Evolutionary conservation across 306 rosid genomes (phyloP).

Genomic region (Fragaria ananassa): DNA sequence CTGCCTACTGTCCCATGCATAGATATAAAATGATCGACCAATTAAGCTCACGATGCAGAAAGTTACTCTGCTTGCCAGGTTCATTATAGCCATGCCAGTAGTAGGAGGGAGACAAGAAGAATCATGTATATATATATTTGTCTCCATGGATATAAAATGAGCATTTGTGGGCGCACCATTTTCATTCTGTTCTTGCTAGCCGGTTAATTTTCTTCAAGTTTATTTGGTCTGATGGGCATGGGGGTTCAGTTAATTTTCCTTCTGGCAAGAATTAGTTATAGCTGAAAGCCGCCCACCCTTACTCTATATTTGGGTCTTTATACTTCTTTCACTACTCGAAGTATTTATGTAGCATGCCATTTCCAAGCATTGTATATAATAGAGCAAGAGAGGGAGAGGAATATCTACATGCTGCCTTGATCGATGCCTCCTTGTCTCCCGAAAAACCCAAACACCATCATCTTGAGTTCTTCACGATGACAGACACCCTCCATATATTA

Average conservation of each 20-base stretch:
- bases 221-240: not conserved
- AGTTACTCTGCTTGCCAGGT: not conserved
- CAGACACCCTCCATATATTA: not conserved
- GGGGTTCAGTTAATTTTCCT: not conserved
- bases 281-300: not conserved
- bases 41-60: not conserved
- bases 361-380: not conserved
- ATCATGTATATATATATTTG: not conserved
- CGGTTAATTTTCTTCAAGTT: not conserved
- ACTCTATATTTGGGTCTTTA: no score
- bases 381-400: not conserved
- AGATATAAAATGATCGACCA: not conserved
- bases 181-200: not conserved
- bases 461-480: not conserved
- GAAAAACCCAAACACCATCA: not conserved
- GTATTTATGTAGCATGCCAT: not conserved
- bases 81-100: not conserved
- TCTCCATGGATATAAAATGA: not conserved
- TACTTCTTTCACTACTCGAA: not conserved
- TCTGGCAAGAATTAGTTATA: not conserved
- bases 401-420: not conserved
- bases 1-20: not conserved
- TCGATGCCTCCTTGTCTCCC: conserved; percentile 1
- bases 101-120: not conserved
- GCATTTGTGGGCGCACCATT: not conserved